Evolutionary conservation across 805 yeast genomes (phyloP), one percentile per base, ranked within the genome.

Genomic region (Jamesozyma rosinii): DNA sequence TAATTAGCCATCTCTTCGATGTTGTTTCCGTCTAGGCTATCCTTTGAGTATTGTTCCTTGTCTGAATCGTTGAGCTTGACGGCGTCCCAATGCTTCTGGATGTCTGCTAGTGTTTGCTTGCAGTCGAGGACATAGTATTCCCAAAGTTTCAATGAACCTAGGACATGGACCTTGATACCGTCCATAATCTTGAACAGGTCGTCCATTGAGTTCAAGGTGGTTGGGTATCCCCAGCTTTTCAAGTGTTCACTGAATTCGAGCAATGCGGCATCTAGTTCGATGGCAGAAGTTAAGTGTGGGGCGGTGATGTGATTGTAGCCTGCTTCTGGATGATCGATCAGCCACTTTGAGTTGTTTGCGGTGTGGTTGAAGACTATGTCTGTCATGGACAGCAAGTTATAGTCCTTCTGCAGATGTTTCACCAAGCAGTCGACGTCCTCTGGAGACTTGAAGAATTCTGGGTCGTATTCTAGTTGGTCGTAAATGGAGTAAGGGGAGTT

Each of bases 281-380:
- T 81, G 1, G 97, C 97, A 3, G 95, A 66, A 13, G 59, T 70
- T 49, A 90, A 71, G 64, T 90, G 96, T 4, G 97, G 97, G 2
- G 97, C 95, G 2, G 96, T 89, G 41, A 73, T 74, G 21, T 72
- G 72, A 45, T 86, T 84, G 64, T 90, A 90, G 9, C 97, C 97
- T 2, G 84, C 77, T 19, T 89, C 96, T 0, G 97, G 97, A 52
- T 85, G 88, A 2, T 80, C 83, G 35, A 75, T 65, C 29, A 92
- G 64, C 98, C 98, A 90, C 0, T 55, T 63, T 0, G 97, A 87
- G 63, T 90, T 86, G 58, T 85, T 74, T 2, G 97, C 96, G 0
- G 97, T 90, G 58, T 90, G 98, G 60, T 90, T 90, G 72, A 88
- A 80, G 1, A 90, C 97, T 26, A 92, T 81, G 63, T 90, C 98